phyloP scores from a whole-genome alignment of 192 early-diverging fungal species.

The Dissophora globulifera region DNA sequence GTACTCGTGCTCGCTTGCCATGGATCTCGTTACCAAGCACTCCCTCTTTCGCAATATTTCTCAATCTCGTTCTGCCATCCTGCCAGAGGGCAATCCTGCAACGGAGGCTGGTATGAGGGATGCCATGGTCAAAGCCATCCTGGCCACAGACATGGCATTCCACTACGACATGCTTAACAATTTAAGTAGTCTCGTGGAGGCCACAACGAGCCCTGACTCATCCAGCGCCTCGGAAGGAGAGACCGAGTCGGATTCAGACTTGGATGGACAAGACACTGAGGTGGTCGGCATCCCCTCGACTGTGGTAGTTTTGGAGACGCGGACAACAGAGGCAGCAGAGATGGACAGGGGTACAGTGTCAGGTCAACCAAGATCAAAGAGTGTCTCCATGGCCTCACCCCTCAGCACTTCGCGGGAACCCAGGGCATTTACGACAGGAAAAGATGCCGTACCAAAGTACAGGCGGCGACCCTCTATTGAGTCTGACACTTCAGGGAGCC shows the following conservation, averaged over 20 bases:
- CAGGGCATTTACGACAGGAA: not conserved
- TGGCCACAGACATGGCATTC: slow-evolving; percentile 91
- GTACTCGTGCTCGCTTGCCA: slow-evolving; percentile 84
- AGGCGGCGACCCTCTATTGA: slow-evolving; percentile 6
- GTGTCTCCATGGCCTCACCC: slow-evolving; percentile 15
- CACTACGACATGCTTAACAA: slow-evolving; percentile 79
- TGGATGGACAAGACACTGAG: not conserved
- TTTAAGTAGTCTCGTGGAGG: slow-evolving; percentile 55
- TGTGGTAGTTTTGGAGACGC: not conserved
- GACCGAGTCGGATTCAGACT: slow-evolving; percentile 19
- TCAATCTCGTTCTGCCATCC: slow-evolving; percentile 40
- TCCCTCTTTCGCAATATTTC: slow-evolving; percentile 70
- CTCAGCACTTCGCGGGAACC: slow-evolving; percentile 10
- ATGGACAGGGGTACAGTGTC: too few species aligned
- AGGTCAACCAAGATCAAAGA: not conserved
- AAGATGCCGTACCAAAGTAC: not conserved
- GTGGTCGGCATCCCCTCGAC: not conserved
- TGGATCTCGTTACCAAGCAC: slow-evolving; percentile 80
- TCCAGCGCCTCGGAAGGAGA: slow-evolving; percentile 32
- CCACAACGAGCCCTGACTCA: slow-evolving; percentile 27
- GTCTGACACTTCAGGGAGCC: slow-evolving; percentile 13
- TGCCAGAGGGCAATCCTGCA: slow-evolving; percentile 58
- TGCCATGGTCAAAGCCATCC: slow-evolving; percentile 76
- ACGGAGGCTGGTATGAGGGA: slow-evolving; percentile 59
- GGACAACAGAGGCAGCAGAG: not conserved